phyloP scores from a whole-genome alignment of 2,329 filamentous ascomycete species.

The Ophiostoma quercus region DNA sequence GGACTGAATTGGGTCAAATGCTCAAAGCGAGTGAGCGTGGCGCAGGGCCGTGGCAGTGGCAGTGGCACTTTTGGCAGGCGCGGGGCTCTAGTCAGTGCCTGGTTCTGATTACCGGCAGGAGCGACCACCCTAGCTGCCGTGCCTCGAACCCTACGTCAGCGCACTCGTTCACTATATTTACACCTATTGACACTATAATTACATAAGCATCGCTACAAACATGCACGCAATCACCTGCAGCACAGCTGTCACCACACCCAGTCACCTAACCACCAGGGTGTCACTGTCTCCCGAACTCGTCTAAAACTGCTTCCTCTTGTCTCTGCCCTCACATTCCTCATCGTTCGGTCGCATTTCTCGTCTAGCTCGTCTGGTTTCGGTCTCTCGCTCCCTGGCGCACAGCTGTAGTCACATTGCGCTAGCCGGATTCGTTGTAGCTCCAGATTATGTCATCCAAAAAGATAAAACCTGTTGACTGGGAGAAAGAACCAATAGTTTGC shows the following conservation, averaged over 20 bases:
- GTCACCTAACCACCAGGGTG: not conserved
- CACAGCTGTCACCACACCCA: not conserved
- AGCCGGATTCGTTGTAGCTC: not conserved
- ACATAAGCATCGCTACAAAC: not conserved
- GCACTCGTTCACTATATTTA: not conserved
- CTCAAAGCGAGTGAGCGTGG: constrained; percentile 14
- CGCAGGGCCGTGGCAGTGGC: constrained; percentile 21
- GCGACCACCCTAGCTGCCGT: not conserved
- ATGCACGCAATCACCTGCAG: not conserved
- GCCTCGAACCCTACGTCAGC: not conserved
- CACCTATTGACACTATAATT: not conserved
- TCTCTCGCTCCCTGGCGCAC: not conserved
- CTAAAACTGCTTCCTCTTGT: not conserved
- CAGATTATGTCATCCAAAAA: not conserved
- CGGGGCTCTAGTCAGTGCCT: constrained; percentile 6
- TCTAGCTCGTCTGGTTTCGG: not conserved
- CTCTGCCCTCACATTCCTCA: not conserved
- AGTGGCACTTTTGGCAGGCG: constrained; percentile 11
- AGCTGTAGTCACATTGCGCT: not conserved
- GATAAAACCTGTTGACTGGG: no score
- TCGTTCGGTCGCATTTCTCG: not conserved
- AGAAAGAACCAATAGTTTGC: not conserved
- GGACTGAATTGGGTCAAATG: constrained; percentile 5
- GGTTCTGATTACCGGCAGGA: not conserved
- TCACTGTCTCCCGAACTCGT: not conserved